Base-by-base conservation (phyloP, 176 grass and related monocot genomes). In the Bonia amplexicaulis region DNA sequence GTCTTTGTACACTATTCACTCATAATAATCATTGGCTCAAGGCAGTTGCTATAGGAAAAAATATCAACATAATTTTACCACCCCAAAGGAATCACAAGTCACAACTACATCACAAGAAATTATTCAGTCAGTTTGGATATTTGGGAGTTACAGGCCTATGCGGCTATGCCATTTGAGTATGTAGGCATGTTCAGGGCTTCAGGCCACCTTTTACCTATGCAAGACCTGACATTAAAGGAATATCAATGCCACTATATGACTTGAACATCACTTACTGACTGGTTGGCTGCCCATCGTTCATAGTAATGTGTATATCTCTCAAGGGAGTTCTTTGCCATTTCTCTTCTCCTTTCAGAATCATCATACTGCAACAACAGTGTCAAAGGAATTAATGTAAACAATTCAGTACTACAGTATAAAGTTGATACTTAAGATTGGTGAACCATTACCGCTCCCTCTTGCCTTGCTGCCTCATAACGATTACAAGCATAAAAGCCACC, bases 271-370 rank as follows among this genome's bases (percentile, higher is more conserved):
- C 97, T 66, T 92, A 99, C 97, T 13, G 97, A 99, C 62, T 99
- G 97, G 92, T 99, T 99, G 55, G 97, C 93, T 71, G 97, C 97
- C 97, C 97, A 99, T 39, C 97, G 93, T 67, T 99, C 97, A 88
- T 99, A 99, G 74, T 99, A 99, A 86, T 99, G 97, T 72, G 97
- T 99, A 62, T 99, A 99, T 86, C 97, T 94, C 90, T 99, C 97
- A 42, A 99, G 97, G 29, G 97, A 99, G 76, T 99, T 99, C 84
- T 99, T 99, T 60, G 97, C 97, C 97, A 99, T 99, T 92, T 99
- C 97, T 96, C 97, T 94, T 89, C 97, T 94, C 90, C 92, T 92
- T 90, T 99, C 97, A 88, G 93, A 96, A 94, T 99, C 97, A 39
- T 99, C 97, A 54, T 92, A 99, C 97, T 99, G 74, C 80, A 90